Base-by-base conservation (phyloP, 352 stramenopile genomes). In the Phytophthora pistaciae region DNA sequence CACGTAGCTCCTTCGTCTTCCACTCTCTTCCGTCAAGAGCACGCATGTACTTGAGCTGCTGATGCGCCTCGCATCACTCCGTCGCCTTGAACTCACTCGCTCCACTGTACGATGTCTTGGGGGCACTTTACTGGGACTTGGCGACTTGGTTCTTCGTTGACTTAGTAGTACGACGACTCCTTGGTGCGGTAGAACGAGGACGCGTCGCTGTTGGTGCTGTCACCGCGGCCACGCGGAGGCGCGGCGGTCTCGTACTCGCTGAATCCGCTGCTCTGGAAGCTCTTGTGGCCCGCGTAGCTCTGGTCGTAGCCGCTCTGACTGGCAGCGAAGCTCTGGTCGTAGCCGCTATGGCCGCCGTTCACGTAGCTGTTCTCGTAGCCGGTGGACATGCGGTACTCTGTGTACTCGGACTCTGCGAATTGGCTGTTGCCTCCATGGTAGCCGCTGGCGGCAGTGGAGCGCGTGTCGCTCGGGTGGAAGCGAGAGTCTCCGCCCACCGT, bases 181-280 rank as follows among this genome's bases (percentile, higher is more conserved):
- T 69, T 77, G 49, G 54, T 60, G 14, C 63, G 72, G 52, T 82
- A 78, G 40, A 73, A 75, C 31, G 75, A 74, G n/a, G 72, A 77
- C 21, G 76, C 60, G 55, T 78, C 70, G 44, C 61, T 80, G 27
- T 68, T 65, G 20, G 20, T 50, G 36, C 70, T 68, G 36, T 68
- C n/a, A 25, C 36, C 62, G n/a, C 58, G 36, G 5, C 65, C 54
- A 29, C 59, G 72, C 5, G 61, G 50, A 6, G 65, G 25, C 4
- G 66, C 66, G 0, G 27, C 48, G 16, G 60, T 70, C 16, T 74
- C 70, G 27, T 83, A 75, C 25, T 71, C 74, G 44, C 79, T 87
- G 66, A 81, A 87, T 23, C 80, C 77, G 13, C 67, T 67, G 64
- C 74, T 87, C 31, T 80, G 55, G 56, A 83, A 84, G 36, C 60